Percentiles rank a stretch among this genome's conserved stretches.
Evolutionary conservation across 2,329 filamentous ascomycete genomes (phyloP).

Genomic region (Fusarium cyanostomum): DNA sequence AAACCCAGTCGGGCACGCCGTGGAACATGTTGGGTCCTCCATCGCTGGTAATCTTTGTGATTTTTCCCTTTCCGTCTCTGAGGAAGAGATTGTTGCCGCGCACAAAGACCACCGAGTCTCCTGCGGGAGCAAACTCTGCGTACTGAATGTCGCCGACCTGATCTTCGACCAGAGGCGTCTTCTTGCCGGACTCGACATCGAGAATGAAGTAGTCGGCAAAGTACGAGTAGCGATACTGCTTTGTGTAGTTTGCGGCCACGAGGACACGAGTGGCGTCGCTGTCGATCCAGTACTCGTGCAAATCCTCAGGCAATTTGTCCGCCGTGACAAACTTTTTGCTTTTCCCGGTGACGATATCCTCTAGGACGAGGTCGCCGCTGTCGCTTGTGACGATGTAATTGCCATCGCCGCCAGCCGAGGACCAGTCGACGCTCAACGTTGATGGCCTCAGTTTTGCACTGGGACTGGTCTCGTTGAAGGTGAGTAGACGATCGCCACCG

Average conservation of each 20-base stretch:
- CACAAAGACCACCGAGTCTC: slow-evolving; percentile 72
- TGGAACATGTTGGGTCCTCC: slow-evolving; percentile 71
- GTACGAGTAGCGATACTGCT: slow-evolving; percentile 75
- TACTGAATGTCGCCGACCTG: slow-evolving; percentile 74
- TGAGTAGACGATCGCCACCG: slow-evolving; percentile 64
- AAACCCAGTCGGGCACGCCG: slow-evolving; percentile 81
- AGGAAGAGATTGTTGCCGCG: slow-evolving; percentile 72
- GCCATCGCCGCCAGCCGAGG: slow-evolving; percentile 67
- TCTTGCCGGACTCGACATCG: slow-evolving; percentile 65
- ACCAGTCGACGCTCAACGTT: slow-evolving; percentile 64
- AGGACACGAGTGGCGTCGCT: slow-evolving; percentile 67
- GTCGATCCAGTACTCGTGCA: slow-evolving; percentile 69
- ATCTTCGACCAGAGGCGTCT: slow-evolving; percentile 64
- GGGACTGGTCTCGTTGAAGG: slow-evolving; percentile 68
- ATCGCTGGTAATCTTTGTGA: slow-evolving; percentile 66
- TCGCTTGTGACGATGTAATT: slow-evolving; percentile 64
- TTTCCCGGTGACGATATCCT: slow-evolving; percentile 68
- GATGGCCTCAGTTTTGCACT: slow-evolving; percentile 56
- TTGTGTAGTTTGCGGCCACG: slow-evolving; percentile 72
- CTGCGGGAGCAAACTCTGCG: slow-evolving; percentile 67
- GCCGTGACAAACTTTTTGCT: slow-evolving; percentile 66
- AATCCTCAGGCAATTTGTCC: slow-evolving; percentile 63
- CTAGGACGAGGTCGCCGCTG: slow-evolving; percentile 65
- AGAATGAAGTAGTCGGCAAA: slow-evolving; percentile 73
- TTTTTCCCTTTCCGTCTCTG: slow-evolving; percentile 54